Conservation (phyloP, 257 asterid species). For the Solanum habrochaites region DNA sequence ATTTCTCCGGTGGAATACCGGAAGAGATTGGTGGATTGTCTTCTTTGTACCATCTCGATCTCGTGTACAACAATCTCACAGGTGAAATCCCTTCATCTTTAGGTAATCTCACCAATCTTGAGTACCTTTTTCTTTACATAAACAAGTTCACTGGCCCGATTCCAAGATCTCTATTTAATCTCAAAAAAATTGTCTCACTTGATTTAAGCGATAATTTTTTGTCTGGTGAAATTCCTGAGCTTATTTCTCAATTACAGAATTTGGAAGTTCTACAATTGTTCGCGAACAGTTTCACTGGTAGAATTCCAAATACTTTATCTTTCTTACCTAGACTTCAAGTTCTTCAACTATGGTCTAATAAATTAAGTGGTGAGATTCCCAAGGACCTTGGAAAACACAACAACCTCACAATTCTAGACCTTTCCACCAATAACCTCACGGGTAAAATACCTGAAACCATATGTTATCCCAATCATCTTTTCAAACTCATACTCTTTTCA, state of each 20-base stretch:
- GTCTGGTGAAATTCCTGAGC: constrained; percentile 56
- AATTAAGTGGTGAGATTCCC: constrained; percentile 56
- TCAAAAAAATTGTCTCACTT: constrained; percentile 46
- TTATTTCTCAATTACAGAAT: constrained; percentile 18
- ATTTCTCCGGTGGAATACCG: constrained; percentile 68
- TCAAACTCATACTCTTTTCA: constrained; percentile 74
- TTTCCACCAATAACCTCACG: constrained; percentile 59
- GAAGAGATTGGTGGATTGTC: constrained; percentile 39
- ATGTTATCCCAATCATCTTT: constrained; percentile 35
- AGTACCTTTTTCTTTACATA: constrained; percentile 52
- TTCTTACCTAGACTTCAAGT: constrained; percentile 51
- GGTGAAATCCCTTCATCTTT: constrained; percentile 72
- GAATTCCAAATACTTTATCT: constrained; percentile 47
- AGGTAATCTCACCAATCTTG: constrained; percentile 64
- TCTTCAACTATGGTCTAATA: constrained; percentile 76
- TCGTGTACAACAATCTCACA: constrained; percentile 65
- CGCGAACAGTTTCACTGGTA: constrained; percentile 60
- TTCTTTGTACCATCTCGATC: constrained; percentile 49
- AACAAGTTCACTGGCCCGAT: constrained; percentile 62
- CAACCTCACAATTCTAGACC: constrained; percentile 69
- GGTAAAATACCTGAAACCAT: constrained; percentile 56
- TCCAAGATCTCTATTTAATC: constrained; percentile 40
- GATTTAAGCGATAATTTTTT: constrained; percentile 70
- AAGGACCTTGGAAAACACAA: constrained; percentile 37
- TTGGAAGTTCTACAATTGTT: constrained; percentile 69